Percentiles rank a stretch among this genome's conserved stretches.
phyloP scores from a whole-genome alignment of 371 early-diverging fungal genomes.

The Thermomucor indicae-seudaticae region DNA sequence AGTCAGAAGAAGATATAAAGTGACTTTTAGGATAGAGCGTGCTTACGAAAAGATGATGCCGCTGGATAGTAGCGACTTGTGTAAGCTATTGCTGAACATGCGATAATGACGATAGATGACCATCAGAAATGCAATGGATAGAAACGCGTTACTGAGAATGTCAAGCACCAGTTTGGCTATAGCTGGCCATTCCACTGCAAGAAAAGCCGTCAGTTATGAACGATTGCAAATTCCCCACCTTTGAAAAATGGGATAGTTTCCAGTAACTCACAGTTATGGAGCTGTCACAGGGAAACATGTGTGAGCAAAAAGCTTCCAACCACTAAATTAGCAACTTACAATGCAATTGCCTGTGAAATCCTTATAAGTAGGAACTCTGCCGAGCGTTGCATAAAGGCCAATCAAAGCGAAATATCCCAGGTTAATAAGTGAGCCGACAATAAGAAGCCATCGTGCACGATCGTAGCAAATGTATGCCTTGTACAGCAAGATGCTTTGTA shows the following conservation, averaged over 20 bases:
- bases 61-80: slow-evolving; percentile 30
- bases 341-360: slow-evolving; percentile 36
- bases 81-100: slow-evolving; percentile 27
- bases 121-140: slow-evolving; percentile 35
- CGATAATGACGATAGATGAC: slow-evolving; percentile 36
- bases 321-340: slow-evolving; percentile 21
- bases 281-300: slow-evolving; percentile 16
- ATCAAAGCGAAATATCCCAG: slow-evolving; percentile 36
- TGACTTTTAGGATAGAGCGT: background rate
- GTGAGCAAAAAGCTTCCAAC: no score
- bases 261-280: slow-evolving; percentile 25
- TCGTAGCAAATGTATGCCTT: slow-evolving; percentile 45
- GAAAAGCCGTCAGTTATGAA: background rate
- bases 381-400: slow-evolving; percentile 26
- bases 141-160: slow-evolving; percentile 33
- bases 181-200: slow-evolving; percentile 44
- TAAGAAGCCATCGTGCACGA: slow-evolving; percentile 23
- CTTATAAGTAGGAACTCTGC: slow-evolving; percentile 23
- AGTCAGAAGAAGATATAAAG: background rate
- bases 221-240: background rate
- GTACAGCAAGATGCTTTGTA: slow-evolving; percentile 40
- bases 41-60: slow-evolving; percentile 41
- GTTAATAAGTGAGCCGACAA: slow-evolving; percentile 32
- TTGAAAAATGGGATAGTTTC: background rate
- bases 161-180: slow-evolving; percentile 40